phyloP scores from a whole-genome alignment of 1,139 yeast genomes.

The Zhuliangozyma parablackwelliae region DNA sequence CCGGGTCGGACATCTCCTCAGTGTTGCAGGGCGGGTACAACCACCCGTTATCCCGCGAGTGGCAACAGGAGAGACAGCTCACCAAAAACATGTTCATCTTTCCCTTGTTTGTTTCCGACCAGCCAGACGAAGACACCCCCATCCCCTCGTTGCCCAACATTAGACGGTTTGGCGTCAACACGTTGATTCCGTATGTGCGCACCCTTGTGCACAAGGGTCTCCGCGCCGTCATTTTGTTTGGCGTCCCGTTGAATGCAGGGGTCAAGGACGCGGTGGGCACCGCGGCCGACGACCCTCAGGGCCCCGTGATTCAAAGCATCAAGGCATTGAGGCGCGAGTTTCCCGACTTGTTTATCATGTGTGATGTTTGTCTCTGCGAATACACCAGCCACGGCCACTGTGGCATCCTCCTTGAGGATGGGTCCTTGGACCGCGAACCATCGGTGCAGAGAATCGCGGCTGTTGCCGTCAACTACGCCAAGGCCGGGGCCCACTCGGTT shows the following conservation, averaged over 20 bases:
- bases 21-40: slow-evolving; percentile 90
- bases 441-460: slow-evolving; percentile 85
- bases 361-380: slow-evolving; percentile 96
- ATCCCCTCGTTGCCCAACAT: slow-evolving; percentile 84
- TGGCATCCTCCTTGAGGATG: slow-evolving; percentile 85
- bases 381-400: slow-evolving; percentile 97
- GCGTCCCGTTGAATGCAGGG: slow-evolving; percentile 76
- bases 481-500: slow-evolving; percentile 91
- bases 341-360: slow-evolving; percentile 82
- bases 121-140: slow-evolving; percentile 70
- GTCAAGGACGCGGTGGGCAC: slow-evolving; percentile 80
- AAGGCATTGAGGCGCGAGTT: slow-evolving; percentile 58
- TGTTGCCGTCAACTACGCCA: slow-evolving; percentile 92
- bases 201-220: slow-evolving; percentile 77
- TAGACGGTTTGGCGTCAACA: slow-evolving; percentile 80
- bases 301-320: slow-evolving; percentile 85
- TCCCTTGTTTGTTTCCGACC: slow-evolving; percentile 83
- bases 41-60: slow-evolving; percentile 81
- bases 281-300: slow-evolving; percentile 93
- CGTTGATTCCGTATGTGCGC: slow-evolving; percentile 66
- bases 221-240: slow-evolving; percentile 81
- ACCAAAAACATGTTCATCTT: slow-evolving; percentile 87
- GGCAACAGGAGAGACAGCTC: slow-evolving; percentile 86
- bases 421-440: slow-evolving; percentile 68
- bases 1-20: slow-evolving; percentile 65